Evolutionary conservation across 139 green algal species (phyloP).

Genomic region (Eudorina sp.): DNA sequence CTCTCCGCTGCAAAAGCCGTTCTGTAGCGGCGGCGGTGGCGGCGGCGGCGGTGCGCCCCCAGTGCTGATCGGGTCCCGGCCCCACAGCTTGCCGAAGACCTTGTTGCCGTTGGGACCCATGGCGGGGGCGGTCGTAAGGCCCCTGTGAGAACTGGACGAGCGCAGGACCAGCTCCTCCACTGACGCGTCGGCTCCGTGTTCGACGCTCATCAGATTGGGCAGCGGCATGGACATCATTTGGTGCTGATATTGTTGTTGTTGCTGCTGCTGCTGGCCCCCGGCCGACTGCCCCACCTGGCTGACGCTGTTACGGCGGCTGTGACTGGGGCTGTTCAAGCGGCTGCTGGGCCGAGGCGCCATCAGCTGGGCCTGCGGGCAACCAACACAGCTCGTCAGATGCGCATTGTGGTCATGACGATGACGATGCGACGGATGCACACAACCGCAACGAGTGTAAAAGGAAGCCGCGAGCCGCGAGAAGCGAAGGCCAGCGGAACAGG

Average conservation of each 20-base stretch:
- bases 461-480: too few species aligned
- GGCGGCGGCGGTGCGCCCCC: background rate
- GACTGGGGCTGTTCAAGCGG: slow-evolving; percentile 40
- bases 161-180: background rate
- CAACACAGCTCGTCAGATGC: too few species aligned
- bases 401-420: too few species aligned
- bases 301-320: slow-evolving; percentile 42
- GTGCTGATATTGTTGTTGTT: background rate
- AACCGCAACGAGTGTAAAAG: too few species aligned
- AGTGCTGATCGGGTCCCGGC: slow-evolving; percentile 2
- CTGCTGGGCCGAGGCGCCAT: slow-evolving; percentile 19
- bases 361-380: background rate
- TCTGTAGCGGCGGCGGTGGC: too few species aligned
- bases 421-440: too few species aligned
- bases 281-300: background rate
- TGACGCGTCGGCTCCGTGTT: background rate
- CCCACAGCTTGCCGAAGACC: slow-evolving; percentile 52
- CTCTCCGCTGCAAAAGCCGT: background rate
- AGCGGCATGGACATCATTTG: background rate
- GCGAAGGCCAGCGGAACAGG: too few species aligned
- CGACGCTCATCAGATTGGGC: background rate
- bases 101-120: background rate
- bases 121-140: background rate
- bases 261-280: background rate
- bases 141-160: background rate